Evolutionary conservation across 768 basidiomycete species (phyloP).

Genomic region (Sarcodon aspratus): DNA sequence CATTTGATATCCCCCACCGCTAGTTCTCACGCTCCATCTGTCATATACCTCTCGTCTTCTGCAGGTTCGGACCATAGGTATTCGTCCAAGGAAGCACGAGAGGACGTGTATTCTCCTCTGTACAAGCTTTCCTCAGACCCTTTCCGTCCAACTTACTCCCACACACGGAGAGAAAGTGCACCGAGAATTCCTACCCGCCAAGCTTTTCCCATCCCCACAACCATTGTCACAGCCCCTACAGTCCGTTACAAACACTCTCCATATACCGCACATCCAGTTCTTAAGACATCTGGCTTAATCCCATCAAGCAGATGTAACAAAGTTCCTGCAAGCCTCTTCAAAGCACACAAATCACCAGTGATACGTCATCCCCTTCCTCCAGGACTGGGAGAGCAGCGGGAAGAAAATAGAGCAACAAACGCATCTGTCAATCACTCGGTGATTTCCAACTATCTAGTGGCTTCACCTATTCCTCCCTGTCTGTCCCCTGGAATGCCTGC

Average conservation of each 20-base stretch:
- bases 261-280: too few species aligned
- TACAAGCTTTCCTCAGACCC: neutral
- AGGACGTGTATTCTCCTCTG: neutral
- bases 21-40: neutral
- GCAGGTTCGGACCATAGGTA: neutral
- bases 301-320: neutral
- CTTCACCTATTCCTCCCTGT: conserved; percentile 13
- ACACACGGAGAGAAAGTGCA: neutral
- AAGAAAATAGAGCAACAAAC: neutral
- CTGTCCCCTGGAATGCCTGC: neutral
- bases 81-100: neutral
- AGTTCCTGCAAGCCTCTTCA: neutral
- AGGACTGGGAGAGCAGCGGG: neutral
- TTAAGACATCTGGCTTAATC: too few species aligned
- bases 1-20: neutral
- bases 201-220: neutral
- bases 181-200: neutral
- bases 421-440: conserved; percentile 9
- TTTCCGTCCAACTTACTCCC: neutral
- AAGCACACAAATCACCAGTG: neutral
- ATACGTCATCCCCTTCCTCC: neutral
- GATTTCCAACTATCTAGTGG: conserved; percentile 10
- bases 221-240: too few species aligned
- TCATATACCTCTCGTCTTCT: neutral
- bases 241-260: too few species aligned